phyloP scores from a whole-genome alignment of 495 filamentous ascomycete genomes.

The Chaetomidium leptoderma region DNA sequence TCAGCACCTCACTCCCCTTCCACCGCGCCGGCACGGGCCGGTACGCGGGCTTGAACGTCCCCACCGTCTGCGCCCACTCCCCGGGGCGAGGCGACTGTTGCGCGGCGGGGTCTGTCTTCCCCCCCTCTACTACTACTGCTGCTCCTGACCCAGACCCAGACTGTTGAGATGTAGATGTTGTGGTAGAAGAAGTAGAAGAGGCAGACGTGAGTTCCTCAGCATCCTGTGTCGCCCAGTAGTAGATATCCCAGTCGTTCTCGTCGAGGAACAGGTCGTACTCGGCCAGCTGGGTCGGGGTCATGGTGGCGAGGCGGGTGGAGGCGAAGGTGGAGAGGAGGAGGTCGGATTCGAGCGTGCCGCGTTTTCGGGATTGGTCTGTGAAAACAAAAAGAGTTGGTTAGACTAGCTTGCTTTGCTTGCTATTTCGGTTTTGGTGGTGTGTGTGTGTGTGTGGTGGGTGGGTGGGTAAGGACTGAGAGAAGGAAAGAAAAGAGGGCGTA shows the following conservation, averaged over 20 bases:
- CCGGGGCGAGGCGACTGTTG: constrained; percentile 43
- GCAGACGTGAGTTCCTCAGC: too few species aligned
- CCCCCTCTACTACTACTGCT: background rate
- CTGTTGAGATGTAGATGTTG: background rate
- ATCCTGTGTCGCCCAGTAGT: constrained; percentile 97
- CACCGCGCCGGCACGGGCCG: constrained; percentile 82
- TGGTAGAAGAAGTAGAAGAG: constrained; percentile 29
- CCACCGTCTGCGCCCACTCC: constrained; percentile 96
- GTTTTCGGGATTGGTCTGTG: constrained; percentile 93
- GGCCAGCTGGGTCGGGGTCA: constrained; percentile 67
- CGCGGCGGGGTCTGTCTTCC: background rate
- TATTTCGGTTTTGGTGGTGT: background rate
- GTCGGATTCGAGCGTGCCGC: constrained; percentile 92
- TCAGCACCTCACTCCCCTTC: constrained; percentile 74
- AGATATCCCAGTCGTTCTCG: constrained; percentile 99
- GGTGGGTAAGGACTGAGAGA: background rate
- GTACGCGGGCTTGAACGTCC: constrained; percentile 90
- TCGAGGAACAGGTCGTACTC: constrained; percentile 94
- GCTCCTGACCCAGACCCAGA: background rate
- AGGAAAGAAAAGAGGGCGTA: background rate
- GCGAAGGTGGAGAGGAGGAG: constrained; percentile 96
- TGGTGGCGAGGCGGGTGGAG: constrained; percentile 64
- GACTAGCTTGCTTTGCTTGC: background rate
- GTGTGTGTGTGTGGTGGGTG: background rate
- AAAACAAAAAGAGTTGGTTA: constrained; percentile 15